phyloP scores from a whole-genome alignment of 2,329 filamentous ascomycete species.

The Chaetomium strumarium region DNA sequence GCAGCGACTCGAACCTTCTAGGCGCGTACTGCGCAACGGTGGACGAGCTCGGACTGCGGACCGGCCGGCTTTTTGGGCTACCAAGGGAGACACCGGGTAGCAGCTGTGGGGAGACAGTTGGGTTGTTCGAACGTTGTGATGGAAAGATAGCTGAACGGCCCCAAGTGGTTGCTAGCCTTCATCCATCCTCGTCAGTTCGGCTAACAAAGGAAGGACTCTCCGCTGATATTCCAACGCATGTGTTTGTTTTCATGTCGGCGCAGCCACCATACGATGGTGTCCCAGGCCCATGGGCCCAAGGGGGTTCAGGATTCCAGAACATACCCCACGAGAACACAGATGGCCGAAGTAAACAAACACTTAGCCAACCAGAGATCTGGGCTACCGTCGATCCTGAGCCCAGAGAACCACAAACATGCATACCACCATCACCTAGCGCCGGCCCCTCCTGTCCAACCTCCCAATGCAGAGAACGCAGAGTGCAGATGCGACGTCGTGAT shows the following conservation, averaged over 20 bases:
- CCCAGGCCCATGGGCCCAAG: not conserved
- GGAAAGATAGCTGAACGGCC: not conserved
- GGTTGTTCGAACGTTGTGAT: not conserved
- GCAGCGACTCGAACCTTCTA: constrained; percentile 3
- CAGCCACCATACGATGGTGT: not conserved
- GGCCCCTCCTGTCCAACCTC: constrained; percentile 1
- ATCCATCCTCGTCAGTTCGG: too few species aligned
- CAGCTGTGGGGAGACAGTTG: not conserved
- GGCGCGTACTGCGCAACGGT: not conserved
- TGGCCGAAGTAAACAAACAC: constrained; percentile 3
- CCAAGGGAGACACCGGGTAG: constrained; percentile 1
- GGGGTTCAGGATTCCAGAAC: too few species aligned
- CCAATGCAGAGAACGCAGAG: constrained; percentile 6
- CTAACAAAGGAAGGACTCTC: not conserved
- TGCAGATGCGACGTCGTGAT: constrained; percentile 13
- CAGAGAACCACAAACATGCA: constrained; percentile 8
- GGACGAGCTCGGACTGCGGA: not conserved
- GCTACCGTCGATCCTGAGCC: constrained; percentile 1
- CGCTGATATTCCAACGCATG: not conserved
- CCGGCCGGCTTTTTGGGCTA: not conserved
- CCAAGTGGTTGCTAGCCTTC: not conserved
- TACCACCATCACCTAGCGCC: constrained; percentile 10
- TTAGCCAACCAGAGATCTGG: constrained; percentile 1
- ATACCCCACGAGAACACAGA: constrained; percentile 1
- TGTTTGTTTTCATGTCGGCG: not conserved